Percentiles rank a stretch among this genome's conserved stretches.
Conservation (phyloP, 139 green algal species). For the Chlorella sp. region DNA sequence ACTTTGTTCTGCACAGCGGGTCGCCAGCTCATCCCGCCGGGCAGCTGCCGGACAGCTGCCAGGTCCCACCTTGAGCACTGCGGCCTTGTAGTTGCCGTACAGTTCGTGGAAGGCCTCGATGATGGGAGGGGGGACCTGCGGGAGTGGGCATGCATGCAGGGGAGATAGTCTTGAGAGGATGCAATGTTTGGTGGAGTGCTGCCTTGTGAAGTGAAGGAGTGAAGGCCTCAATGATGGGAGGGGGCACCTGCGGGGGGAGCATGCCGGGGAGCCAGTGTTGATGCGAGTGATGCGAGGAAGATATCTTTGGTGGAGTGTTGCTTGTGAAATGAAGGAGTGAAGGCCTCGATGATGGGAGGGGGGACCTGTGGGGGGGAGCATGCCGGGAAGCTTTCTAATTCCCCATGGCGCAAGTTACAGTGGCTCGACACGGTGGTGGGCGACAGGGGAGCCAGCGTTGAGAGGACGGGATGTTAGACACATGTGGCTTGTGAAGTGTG, state of each 20-base stretch:
- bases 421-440: too few relatives aligned
- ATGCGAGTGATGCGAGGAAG: too few relatives aligned
- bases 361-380: neutral
- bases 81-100: conserved; percentile 88
- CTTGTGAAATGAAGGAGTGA: too few relatives aligned
- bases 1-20: too few relatives aligned
- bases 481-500: too few relatives aligned
- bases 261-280: neutral
- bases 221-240: conserved; percentile 50
- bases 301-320: too few relatives aligned
- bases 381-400: neutral
- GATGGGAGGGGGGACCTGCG: conserved; percentile 10
- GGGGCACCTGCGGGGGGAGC: neutral
- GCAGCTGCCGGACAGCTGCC: too few relatives aligned
- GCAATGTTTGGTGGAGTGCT: too few relatives aligned
- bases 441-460: neutral
- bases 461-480: neutral
- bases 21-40: too few relatives aligned
- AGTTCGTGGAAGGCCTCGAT: conserved; percentile 76
- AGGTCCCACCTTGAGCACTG: conserved; percentile 48
- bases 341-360: conserved; percentile 38
- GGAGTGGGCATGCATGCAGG: neutral
- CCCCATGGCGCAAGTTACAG: too few relatives aligned
- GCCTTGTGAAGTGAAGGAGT: too few relatives aligned
- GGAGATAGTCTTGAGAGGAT: too few relatives aligned